Percentiles rank a stretch among this genome's conserved stretches.
These are phyloP conservation scores for Piper betle DNA, from an alignment of 164 flowering plant species.

Conservation along the genomic window DNA sequence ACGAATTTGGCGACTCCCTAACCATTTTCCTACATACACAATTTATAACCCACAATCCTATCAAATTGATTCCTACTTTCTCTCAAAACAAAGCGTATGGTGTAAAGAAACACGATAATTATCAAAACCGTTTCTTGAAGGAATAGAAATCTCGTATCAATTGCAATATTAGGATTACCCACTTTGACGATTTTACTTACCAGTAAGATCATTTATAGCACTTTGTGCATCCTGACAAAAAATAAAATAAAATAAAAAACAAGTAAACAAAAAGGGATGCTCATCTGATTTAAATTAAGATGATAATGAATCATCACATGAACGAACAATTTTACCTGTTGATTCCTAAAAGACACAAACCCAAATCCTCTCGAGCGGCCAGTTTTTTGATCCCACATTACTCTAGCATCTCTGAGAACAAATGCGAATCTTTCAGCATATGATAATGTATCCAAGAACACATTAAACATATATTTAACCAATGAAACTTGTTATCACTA, in stretches of 20 bases:
- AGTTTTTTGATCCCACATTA: slow-evolving; percentile 87
- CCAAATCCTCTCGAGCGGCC: slow-evolving; percentile 99
- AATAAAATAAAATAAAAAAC: neutral
- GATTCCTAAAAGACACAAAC: slow-evolving; percentile 89
- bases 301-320: neutral
- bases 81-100: no score
- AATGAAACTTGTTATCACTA: no score
- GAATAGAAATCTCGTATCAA: neutral
- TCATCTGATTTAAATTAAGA: neutral
- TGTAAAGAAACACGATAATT: no score
- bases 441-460: no score
- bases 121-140: no score
- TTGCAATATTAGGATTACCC: neutral
- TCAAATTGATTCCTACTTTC: neutral
- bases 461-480: no score
- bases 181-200: slow-evolving; percentile 23
- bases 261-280: neutral
- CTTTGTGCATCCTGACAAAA: slow-evolving; percentile 84
- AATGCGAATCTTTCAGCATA: neutral
- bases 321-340: slow-evolving; percentile 38
- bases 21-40: slow-evolving; percentile 70
- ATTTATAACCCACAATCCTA: neutral
- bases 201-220: slow-evolving; percentile 88
- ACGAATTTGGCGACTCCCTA: slow-evolving; percentile 88
- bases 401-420: slow-evolving; percentile 60